Base-by-base conservation (phyloP, 2,329 filamentous ascomycete species). In the Fusarium miscanthi region DNA sequence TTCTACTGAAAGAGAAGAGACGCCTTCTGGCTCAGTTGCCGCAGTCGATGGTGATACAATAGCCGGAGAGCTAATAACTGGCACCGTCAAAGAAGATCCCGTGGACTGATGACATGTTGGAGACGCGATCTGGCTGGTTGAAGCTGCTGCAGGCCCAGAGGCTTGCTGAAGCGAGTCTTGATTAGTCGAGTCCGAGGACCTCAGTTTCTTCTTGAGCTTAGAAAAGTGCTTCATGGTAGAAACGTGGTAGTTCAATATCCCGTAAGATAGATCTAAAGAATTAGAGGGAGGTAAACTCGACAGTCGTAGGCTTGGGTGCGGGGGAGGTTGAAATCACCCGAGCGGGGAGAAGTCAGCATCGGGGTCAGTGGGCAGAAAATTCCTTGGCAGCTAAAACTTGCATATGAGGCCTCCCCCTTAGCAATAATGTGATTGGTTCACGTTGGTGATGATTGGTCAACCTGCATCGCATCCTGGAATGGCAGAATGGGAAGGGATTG, bases 51-150 rank as follows among this genome's bases (percentile, higher is more conserved):
- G 3, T 3, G 9, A 4, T 21, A 4, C 1, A 3, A 2, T 12
- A n/a, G 10, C 0, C 0, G 45, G 3, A 8, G 27, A n/a, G 4
- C 21, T 1, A 4, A 8, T 2, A 0, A n/a, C 1, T 17, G 27
- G 14, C 0, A 23, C 10, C 0, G 5, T 17, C 21, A 23, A 6
- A 17, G 3, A 48, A 13, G 27, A 9, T 1, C 1, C 14, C 4
- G 21, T 48, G 6, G 21, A 8, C 1, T 48, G 10, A 23, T 23
- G 21, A 0, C 7, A 9, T 31, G 45, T 23, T 7, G 21, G 5
- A 9, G 14, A 12, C 7, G 45, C 8, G 21, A 31, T 23, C 10
- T 49, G 30, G 16, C 30, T 49, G 5, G 30, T 19, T 0, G 30
- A 23, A 2, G 14, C 16, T 49, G 30, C 1, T 23, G 14, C 3